phyloP scores from a whole-genome alignment of 2,329 filamentous ascomycete species.

The Diaporthe capsici region DNA sequence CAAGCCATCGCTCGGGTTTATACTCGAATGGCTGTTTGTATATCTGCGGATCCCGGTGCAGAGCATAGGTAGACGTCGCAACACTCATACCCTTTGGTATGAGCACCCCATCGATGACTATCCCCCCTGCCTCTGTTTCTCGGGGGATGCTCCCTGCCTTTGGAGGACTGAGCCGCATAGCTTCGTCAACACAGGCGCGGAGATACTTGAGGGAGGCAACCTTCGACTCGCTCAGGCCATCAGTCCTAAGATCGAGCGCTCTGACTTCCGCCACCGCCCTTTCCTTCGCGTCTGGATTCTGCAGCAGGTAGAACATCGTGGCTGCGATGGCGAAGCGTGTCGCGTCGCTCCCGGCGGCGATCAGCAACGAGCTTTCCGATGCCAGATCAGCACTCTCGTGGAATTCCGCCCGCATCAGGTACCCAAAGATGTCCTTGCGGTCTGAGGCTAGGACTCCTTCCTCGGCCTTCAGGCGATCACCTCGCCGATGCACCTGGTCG shows the following conservation, averaged over 20 bases:
- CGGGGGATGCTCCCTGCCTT: constrained; percentile 14
- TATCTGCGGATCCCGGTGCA: constrained; percentile 16
- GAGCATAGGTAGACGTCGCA: neutral
- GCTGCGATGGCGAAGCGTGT: constrained; percentile 3
- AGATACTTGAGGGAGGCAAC: constrained; percentile 11
- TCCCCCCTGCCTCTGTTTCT: neutral
- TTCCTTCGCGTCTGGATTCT: neutral
- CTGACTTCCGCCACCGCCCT: neutral
- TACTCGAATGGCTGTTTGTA: constrained; percentile 7
- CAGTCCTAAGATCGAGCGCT: neutral
- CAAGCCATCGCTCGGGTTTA: constrained; percentile 3
- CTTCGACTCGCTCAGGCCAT: neutral
- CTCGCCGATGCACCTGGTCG: neutral
- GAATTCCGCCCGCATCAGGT: neutral
- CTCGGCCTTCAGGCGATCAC: neutral
- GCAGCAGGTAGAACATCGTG: constrained; percentile 14
- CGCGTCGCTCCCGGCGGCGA: constrained; percentile 17
- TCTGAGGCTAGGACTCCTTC: rapidly evolving
- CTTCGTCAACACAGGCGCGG: constrained; percentile 13
- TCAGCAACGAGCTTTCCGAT: constrained; percentile 14
- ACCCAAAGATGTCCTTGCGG: constrained; percentile 12
- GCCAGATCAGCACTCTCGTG: neutral
- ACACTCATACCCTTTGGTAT: neutral
- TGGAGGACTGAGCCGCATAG: neutral
- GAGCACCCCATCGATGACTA: neutral